These are phyloP conservation scores for Beta macrorhiza DNA, from an alignment of 179 eudicot genomes.

Conservation along the genomic window DNA sequence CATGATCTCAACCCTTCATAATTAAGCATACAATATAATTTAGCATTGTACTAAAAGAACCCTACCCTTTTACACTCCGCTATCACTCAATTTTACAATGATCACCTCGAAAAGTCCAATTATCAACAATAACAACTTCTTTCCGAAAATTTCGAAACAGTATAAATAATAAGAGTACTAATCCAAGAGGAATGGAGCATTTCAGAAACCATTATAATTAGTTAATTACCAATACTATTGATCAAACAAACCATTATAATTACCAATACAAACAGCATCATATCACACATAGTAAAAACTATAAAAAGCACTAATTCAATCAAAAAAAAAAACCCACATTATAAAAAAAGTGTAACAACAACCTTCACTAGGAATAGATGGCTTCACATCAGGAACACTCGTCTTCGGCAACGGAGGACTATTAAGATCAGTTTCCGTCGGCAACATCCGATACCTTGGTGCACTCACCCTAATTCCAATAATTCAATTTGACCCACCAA, in stretches of 20 bases:
- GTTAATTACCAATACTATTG: neutral
- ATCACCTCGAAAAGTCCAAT: neutral
- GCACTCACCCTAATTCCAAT: conserved; percentile 54
- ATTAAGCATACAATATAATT: neutral
- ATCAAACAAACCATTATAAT: neutral
- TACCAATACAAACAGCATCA: neutral
- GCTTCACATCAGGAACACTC: conserved; percentile 39
- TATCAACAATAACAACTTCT: too few species aligned
- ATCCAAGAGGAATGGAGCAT: too few species aligned
- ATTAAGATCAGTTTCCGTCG: conserved; percentile 87
- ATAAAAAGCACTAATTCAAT: neutral
- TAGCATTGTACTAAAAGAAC: neutral
- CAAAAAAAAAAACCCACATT: neutral
- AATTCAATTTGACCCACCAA: neutral
- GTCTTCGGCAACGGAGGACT: conserved; percentile 56
- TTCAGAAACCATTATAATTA: neutral
- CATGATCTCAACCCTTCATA: neutral
- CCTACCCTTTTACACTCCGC: neutral
- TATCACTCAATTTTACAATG: neutral
- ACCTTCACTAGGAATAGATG: conserved; percentile 32
- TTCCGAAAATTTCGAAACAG: too few species aligned
- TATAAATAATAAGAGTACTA: too few species aligned
- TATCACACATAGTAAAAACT: neutral
- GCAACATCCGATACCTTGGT: conserved; percentile 83
- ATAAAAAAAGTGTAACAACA: neutral